Base-by-base conservation (phyloP, 2,329 filamentous ascomycete genomes). In the Anthostomella pinea region DNA sequence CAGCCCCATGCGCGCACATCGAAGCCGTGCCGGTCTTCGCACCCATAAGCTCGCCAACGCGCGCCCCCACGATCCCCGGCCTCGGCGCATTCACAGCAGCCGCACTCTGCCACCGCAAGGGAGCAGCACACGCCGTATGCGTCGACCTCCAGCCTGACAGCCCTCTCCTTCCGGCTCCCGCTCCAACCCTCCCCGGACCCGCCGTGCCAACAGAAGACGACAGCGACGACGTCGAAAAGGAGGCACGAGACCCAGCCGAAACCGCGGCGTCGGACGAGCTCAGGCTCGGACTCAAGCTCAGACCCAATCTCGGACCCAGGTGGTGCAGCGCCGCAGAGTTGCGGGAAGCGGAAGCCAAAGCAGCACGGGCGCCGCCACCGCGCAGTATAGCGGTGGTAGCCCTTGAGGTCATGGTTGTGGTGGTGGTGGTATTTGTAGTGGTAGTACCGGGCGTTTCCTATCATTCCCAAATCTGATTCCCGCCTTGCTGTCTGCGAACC, bases 371-470 rank as follows among this genome's bases (percentile, higher is more conserved):
- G n/a, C n/a, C 39, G 39, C 47, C 41, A 31, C 41, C 39, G 22
- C 39, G 31, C 33, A 51, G 9, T 43, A n/a, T n/a, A n/a, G n/a
- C n/a, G n/a, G n/a, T n/a, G n/a, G n/a, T n/a, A n/a, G 47, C 43
- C 43, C 45, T 40, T 28, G 33, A 42, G 39, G 23, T 46, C 49
- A 52, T 52, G n/a, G n/a, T n/a, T n/a, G n/a, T n/a, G n/a, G n/a
- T n/a, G n/a, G n/a, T n/a, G n/a, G n/a, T n/a, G n/a, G n/a, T n/a
- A n/a, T n/a, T n/a, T n/a, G n/a, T n/a, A n/a, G n/a, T n/a, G n/a
- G n/a, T n/a, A n/a, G n/a, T n/a, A n/a, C n/a, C n/a, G n/a, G n/a
- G n/a, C n/a, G n/a, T n/a, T n/a, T n/a, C n/a, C n/a, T n/a, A n/a
- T n/a, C n/a, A n/a, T n/a, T n/a, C n/a, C n/a, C n/a, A n/a, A n/a